A percentile compares a stretch with the other conserved stretches of the same genome.
phyloP scores from a whole-genome alignment of 768 basidiomycete species.

The Boletus rufocinnamomeus region DNA sequence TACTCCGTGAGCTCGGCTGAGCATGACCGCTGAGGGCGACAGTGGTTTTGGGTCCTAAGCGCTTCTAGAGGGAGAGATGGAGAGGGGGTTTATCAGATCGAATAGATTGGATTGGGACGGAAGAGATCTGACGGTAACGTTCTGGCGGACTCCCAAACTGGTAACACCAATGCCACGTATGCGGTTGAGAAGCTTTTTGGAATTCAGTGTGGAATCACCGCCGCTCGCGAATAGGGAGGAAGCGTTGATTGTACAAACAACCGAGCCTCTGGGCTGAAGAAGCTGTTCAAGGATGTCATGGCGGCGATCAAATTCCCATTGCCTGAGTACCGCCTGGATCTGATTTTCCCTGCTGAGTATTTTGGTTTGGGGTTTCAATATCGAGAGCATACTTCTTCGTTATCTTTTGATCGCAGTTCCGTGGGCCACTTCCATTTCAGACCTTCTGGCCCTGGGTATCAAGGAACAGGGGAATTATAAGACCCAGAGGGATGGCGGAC shows the following conservation, averaged over 20 bases:
- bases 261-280: slow-evolving; percentile 47
- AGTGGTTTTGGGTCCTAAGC: slow-evolving; percentile 47
- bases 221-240: slow-evolving; percentile 46
- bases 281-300: slow-evolving; percentile 39
- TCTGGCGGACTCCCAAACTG: slow-evolving; percentile 44
- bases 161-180: slow-evolving; percentile 39
- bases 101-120: slow-evolving; percentile 17
- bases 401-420: slow-evolving; percentile 44
- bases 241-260: slow-evolving; percentile 50
- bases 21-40: slow-evolving; percentile 43
- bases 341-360: slow-evolving; percentile 36
- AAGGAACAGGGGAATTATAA: slow-evolving; percentile 15
- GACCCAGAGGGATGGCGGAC: slow-evolving; percentile 5
- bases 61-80: slow-evolving; percentile 43
- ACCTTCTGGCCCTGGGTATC: slow-evolving; percentile 37
- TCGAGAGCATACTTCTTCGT: slow-evolving; percentile 46
- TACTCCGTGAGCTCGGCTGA: slow-evolving; percentile 25
- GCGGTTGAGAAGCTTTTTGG: slow-evolving; percentile 35
- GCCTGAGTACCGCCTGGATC: slow-evolving; percentile 48
- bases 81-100: slow-evolving; percentile 23
- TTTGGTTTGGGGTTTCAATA: slow-evolving; percentile 19
- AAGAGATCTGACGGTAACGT: slow-evolving; percentile 41
- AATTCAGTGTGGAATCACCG: slow-evolving; percentile 29
- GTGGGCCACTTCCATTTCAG: slow-evolving; percentile 47
- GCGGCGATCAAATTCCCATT: slow-evolving; percentile 41